These are phyloP conservation scores for Pichia pseudocactophila DNA, from an alignment of 805 yeast genomes.

Conservation along the genomic window DNA sequence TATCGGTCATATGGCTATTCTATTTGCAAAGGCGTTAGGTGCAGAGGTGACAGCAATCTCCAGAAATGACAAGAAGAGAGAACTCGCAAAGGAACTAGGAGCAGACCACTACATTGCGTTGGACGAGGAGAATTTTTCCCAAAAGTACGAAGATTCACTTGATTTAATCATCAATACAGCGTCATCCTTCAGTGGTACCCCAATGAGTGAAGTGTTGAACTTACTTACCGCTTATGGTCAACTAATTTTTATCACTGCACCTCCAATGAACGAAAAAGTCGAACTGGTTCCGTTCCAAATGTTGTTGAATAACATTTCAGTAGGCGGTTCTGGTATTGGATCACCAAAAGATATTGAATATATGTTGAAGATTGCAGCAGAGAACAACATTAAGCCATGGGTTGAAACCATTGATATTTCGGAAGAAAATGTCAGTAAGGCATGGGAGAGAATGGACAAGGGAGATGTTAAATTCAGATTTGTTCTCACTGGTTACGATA, in stretches of 20 bases:
- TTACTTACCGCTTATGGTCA: conserved; percentile 28
- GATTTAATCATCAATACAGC: conserved; percentile 46
- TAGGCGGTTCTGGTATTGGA: conserved; percentile 33
- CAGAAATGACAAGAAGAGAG: conserved; percentile 39
- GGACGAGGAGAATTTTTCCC: conserved; percentile 36
- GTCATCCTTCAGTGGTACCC: conserved; percentile 28
- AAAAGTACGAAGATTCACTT: conserved; percentile 26
- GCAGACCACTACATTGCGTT: conserved; percentile 50
- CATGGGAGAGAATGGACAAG: conserved; percentile 37
- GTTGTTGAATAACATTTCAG: conserved; percentile 25
- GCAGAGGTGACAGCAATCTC: conserved; percentile 53
- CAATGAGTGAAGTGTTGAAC: conserved; percentile 19
- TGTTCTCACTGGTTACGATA: conserved; percentile 25
- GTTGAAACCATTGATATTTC: conserved; percentile 41
- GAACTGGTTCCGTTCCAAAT: conserved; percentile 29
- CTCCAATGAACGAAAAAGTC: conserved; percentile 29
- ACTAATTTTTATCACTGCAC: conserved; percentile 24
- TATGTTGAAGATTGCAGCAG: conserved; percentile 40
- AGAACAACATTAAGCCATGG: conserved; percentile 41
- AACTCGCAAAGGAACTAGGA: conserved; percentile 41
- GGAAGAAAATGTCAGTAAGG: conserved; percentile 34
- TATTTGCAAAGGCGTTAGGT: conserved; percentile 51
- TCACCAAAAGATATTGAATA: conserved; percentile 36
- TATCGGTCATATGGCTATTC: conserved; percentile 37
- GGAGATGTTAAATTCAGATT: conserved; percentile 49